Evolutionary conservation across 2,329 filamentous ascomycete species (phyloP).

Genomic region (Tolypocladium endophyticum): DNA sequence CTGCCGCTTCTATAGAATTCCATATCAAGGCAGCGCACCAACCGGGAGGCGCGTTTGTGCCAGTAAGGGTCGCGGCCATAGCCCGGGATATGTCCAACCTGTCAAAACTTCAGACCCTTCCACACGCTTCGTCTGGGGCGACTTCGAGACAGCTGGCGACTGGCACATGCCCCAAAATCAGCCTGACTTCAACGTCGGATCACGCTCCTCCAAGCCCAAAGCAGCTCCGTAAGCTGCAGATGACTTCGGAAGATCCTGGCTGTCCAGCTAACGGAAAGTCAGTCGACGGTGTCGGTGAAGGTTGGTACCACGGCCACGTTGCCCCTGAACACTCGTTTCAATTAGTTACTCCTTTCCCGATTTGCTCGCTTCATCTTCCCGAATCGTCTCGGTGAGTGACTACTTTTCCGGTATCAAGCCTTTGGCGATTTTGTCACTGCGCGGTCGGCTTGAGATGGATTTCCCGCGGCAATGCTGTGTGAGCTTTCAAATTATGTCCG

Average conservation of each 20-base stretch:
- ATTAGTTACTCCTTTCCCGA: conserved; percentile 11
- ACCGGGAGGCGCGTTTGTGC: neutral
- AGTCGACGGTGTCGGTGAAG: neutral
- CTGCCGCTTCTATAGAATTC: neutral
- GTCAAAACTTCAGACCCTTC: neutral
- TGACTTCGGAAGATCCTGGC: neutral
- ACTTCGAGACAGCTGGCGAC: neutral
- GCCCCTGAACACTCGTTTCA: neutral
- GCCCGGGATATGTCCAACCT: neutral
- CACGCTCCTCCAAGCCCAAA: neutral
- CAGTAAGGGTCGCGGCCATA: neutral
- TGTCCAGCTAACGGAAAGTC: neutral
- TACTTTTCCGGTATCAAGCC: conserved; percentile 1
- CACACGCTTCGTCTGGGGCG: neutral
- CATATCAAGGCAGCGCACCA: neutral
- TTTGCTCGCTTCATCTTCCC: conserved; percentile 32
- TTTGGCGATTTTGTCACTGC: neutral
- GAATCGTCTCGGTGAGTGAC: neutral
- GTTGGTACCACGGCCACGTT: neutral
- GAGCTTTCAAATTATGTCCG: neutral
- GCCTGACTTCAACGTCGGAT: neutral
- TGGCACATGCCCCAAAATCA: neutral
- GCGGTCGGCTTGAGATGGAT: neutral
- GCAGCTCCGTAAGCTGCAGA: neutral
- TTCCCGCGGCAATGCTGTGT: neutral